Base-by-base conservation (phyloP, 2,329 filamentous ascomycete genomes). In the Nothomitra cinnamomea region DNA sequence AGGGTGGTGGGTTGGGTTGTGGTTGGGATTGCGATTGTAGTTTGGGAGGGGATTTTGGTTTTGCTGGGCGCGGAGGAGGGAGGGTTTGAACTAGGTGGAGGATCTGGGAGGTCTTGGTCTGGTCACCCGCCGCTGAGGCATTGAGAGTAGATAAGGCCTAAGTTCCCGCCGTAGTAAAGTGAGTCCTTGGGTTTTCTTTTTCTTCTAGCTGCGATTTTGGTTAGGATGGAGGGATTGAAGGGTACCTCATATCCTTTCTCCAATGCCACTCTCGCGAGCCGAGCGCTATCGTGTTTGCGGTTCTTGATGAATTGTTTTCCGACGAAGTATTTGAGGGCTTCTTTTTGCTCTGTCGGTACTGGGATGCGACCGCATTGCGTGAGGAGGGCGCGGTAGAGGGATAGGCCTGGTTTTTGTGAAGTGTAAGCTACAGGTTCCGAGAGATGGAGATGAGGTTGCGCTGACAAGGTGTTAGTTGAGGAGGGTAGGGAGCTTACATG, bases 341-440 rank as follows among this genome's bases (percentile, higher is more conserved):
- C 66, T 55, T 61, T 62, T 17, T 75, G 61, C 48, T 77, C 69
- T 61, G 70, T 60, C 1, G 77, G 73, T 1, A 85, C 66, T 1
- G 73, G 67, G 35, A 83, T 67, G 41, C 66, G 69, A 28, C 69
- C 65, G 55, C 73, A 78, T 66, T 78, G 74, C 57, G 72, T 72
- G 52, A 87, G 68, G 54, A 90, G 76, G 36, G 83, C 79, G 57
- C 82, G 76, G 68, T 83, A 89, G 50, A 90, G 78, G 51, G 84
- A 82, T 57, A 85, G 74, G 62, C 78, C 81, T 82, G 54, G n/a
- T n/a, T 10, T 24, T 40, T 15, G 38, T 7, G 21, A 17, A 36
- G 4, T 38, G 42, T 36, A 53, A 53, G 54, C 17, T 12, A 28
- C 19, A 51, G 36, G 7, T 15, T 56, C 57, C 59, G 54, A 35